Percentiles rank a stretch among this genome's conserved stretches.
Conservation (phyloP, 805 yeast species). For the Myxozyma nipponensis region DNA sequence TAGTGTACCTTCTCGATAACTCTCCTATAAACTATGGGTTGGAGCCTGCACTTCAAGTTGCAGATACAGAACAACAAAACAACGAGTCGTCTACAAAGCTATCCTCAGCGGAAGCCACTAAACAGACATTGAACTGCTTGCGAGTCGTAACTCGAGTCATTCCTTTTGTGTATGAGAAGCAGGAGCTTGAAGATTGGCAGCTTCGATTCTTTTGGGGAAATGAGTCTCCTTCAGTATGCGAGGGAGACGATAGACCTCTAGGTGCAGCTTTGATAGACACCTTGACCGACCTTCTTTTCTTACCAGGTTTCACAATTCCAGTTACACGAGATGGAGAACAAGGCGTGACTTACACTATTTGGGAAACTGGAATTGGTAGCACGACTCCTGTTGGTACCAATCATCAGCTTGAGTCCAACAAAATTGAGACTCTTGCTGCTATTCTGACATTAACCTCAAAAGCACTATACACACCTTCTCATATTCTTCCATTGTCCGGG, state of each 20-base stretch:
- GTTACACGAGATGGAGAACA: slow-evolving; percentile 22
- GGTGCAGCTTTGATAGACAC: slow-evolving; percentile 41
- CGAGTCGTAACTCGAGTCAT: slow-evolving; percentile 60
- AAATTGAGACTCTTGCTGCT: slow-evolving; percentile 63
- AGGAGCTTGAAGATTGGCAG: slow-evolving; percentile 38
- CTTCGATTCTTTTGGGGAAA: slow-evolving; percentile 46
- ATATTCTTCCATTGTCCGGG: slow-evolving; percentile 48
- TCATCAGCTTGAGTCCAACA: slow-evolving; percentile 53
- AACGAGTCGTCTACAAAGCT: too few species aligned
- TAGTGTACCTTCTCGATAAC: slow-evolving; percentile 10
- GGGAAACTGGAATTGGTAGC: slow-evolving; percentile 81
- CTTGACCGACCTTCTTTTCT: slow-evolving; percentile 50
- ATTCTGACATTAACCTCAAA: slow-evolving; percentile 59
- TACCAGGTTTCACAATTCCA: slow-evolving; percentile 53
- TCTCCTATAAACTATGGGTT: slow-evolving; percentile 11
- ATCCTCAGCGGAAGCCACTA: slow-evolving; percentile 16
- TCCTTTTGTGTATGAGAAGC: slow-evolving; percentile 64
- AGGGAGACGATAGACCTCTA: slow-evolving; percentile 28
- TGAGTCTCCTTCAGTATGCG: slow-evolving; percentile 1
- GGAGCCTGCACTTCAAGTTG: background rate
- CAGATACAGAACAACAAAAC: background rate
- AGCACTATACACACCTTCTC: slow-evolving; percentile 47
- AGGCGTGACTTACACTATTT: slow-evolving; percentile 45
- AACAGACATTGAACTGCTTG: slow-evolving; percentile 54
- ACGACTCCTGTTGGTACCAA: slow-evolving; percentile 36